Evolutionary conservation across 2,329 filamentous ascomycete species (phyloP), one percentile per base, ranked within the genome.

Genomic region (Cercospora beticola): DNA sequence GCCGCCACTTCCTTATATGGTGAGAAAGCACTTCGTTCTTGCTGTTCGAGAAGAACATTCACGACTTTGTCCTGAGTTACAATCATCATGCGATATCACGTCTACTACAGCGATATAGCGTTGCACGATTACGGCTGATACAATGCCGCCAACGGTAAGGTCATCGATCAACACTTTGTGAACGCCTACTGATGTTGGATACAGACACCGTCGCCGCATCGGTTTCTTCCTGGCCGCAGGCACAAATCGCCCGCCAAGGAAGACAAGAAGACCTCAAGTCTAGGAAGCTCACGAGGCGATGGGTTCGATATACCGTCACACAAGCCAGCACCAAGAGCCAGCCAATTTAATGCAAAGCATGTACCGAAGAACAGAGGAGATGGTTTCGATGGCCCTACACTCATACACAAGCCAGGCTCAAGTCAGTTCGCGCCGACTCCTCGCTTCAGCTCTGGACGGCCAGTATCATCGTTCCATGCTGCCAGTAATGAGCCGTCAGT

Each of bases 361-460:
- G 3, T 28, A 14, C 21, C 33, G 16, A 30, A 8, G 28, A 52
- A 18, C 7, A 56, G 58, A 30, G 61, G 71, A 61, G 68, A 69
- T 61, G 64, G 58, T 8, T 60, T 64, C 23, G 23, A 21, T 18
- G 21, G 62, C 5, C 28, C 60, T 0, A 64, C 63, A 14, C 43
- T 68, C 36, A 43, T 18, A 7, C 8, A 10, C 3, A 67, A 57
- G 56, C 28, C 68, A 28, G 49, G 56, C 10, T 30, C 59, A 46
- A 62, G 56, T 10, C 75, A 77, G 61, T 77, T 77, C 36, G 75
- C 74, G n/a, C 64, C 70, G 8, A 70, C 74, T 23, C 75, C 76
- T 49, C 71, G 74, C 2, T 77, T 77, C 56, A 66, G 65, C 6
- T 62, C 63, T 59, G 70, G 65, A 23, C 69, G 68, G 36, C 18